Conservation (phyloP, 1,284 basidiomycete genomes). For the Tilletia caries region DNA sequence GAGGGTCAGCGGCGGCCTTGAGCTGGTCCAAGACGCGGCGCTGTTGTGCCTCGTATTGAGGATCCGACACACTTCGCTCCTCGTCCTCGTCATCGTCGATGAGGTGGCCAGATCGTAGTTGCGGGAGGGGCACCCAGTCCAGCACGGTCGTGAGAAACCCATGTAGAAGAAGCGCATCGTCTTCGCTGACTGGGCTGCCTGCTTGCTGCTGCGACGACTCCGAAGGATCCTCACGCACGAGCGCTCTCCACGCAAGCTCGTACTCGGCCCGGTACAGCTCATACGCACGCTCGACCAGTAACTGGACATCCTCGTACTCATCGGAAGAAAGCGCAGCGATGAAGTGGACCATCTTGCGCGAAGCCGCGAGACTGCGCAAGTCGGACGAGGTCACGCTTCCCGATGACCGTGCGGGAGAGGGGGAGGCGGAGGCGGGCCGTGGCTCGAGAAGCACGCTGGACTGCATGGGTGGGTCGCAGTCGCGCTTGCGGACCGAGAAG, state of each 20-base stretch:
- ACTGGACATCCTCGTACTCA: constrained; percentile 4
- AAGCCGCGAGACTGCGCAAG: background rate
- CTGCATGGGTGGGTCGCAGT: too few species aligned
- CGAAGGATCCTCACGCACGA: background rate
- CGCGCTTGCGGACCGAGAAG: too few species aligned
- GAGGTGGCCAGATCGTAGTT: background rate
- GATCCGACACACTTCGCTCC: background rate
- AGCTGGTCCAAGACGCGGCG: background rate
- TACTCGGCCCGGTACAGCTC: background rate
- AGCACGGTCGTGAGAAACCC: background rate
- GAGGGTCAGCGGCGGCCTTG: background rate
- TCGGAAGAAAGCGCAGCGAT: background rate
- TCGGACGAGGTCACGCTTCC: background rate
- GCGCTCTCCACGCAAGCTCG: background rate
- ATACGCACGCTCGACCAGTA: background rate
- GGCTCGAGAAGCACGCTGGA: too few species aligned
- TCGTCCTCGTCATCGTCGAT: constrained; percentile 3
- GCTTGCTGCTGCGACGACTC: background rate
- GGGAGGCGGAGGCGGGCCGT: background rate
- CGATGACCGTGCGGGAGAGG: background rate
- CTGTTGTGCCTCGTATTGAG: background rate
- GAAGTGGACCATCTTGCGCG: constrained; percentile 5
- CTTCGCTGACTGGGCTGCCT: background rate
- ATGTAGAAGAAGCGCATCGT: background rate
- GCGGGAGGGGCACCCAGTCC: background rate